Percentiles rank a stretch among this genome's conserved stretches.
phyloP scores from a whole-genome alignment of 2,329 filamentous ascomycete species.

The Juglanconis oblonga region DNA sequence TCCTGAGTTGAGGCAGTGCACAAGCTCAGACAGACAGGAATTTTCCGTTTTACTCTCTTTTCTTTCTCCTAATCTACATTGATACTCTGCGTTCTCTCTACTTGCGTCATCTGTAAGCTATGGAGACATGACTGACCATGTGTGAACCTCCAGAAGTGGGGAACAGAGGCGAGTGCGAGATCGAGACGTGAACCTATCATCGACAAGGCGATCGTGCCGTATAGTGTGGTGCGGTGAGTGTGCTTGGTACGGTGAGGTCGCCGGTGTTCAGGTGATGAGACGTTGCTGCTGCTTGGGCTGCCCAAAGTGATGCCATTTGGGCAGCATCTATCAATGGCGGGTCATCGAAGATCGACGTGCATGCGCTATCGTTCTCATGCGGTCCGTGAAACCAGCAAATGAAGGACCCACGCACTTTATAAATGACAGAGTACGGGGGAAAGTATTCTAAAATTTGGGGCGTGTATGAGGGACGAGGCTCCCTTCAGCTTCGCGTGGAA shows the following conservation, averaged over 20 bases:
- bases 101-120: background rate
- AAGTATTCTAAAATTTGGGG: background rate
- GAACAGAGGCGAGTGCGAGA: constrained; percentile 59
- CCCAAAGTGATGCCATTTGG: background rate
- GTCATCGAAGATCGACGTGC: too few relatives aligned
- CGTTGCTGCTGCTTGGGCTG: background rate
- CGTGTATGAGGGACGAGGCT: background rate
- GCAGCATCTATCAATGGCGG: background rate
- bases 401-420: too few relatives aligned
- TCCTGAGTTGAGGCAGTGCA: too few relatives aligned
- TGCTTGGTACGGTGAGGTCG: background rate
- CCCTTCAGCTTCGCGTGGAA: background rate
- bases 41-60: background rate
- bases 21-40: too few relatives aligned
- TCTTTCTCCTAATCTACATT: background rate
- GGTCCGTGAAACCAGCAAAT: too few relatives aligned
- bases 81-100: background rate
- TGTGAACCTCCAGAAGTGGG: constrained; percentile 52
- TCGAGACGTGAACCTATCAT: constrained; percentile 53
- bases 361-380: too few relatives aligned
- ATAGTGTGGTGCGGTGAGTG: constrained; percentile 38
- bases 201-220: constrained; percentile 63
- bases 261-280: background rate
- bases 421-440: background rate
- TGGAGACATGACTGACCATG: background rate